Evolutionary conservation across 176 grass and related monocot genomes (phyloP), one percentile per base, ranked within the genome.

Genomic region (Juncus effusus): DNA sequence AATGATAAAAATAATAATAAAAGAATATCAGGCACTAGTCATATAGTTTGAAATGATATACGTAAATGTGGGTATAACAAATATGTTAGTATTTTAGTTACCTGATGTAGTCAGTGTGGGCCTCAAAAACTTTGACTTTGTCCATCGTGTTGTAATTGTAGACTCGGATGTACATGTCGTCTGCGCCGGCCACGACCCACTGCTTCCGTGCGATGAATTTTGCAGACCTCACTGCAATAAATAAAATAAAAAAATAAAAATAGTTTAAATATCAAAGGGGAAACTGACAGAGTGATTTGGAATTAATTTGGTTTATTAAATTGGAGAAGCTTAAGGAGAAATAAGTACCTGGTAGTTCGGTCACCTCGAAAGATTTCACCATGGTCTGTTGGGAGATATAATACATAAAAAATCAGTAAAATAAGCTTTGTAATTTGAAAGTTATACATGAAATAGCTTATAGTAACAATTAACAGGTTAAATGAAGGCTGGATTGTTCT

Each of bases 141-240:
- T 95, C 90, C 90, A 95, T 95, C 2, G 90, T 95, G 59, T 95
- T 95, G 78, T 95, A 95, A 56, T 93, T 93, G 81, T 93, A 93
- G 28, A 88, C 85, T 35, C 88, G 88, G 64, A 97, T 92, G 57
- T 80, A 82, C 88, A 92, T 93, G 73, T 99, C 94, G 12, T 99
- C 94, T 70, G 94, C 88, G 73, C 94, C 94, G 77, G 94, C 94
- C 72, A 99, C 94, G 70, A 99, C 85, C 94, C 94, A 99, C 65
- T 99, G 94, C 60, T 93, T 99, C 50, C 94, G 79, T 73, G 83
- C 77, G 74, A 93, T 66, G 53, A 99, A 99, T 65, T 99, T 99
- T 45, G 94, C 88, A 1, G 88, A 99, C 38, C 94, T 74, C 56
- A 99, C 94, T 99, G 85, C 77, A 6, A 6, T 1, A 47, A 47